Base-by-base conservation (phyloP, 116 monocot genomes). In the Posidonia oceanica region DNA sequence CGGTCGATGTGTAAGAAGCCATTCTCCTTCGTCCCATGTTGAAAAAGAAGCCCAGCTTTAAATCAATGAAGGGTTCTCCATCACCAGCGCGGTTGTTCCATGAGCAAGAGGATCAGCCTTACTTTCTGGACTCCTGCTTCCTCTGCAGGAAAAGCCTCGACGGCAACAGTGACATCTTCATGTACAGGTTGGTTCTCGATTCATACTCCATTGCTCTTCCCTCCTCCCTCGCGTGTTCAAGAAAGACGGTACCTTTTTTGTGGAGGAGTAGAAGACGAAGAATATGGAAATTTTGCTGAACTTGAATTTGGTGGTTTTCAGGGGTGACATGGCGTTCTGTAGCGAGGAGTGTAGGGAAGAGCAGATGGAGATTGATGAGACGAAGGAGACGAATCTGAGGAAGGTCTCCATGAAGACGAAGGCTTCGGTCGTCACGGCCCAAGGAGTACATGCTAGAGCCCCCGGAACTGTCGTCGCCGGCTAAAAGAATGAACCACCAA, bases 301-400 rank as follows among this genome's bases (percentile, higher is more conserved):
- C 12, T 48, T 48, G 48, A 12, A 1, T 68, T 14, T 68, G 20
- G 20, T 52, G n/a, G 20, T 62, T 54, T 63, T 57, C 78, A 81
- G 82, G 73, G 93, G 93, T 15, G 81, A 87, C 69, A 87, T 71
- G 61, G 87, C 89, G 14, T 94, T 94, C 80, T 94, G 93, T 71
- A 89, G 93, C 78, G 85, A 89, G 71, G 93, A 89, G 78, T 93
- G 93, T 75, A 73, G 93, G 62, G 73, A 79, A 37, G 77, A 89
- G 63, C 84, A 86, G 72, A 89, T 94, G 55, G 83, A 82, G 64
- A 73, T 80, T 48, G 89, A 94, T 72, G 89, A 87, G 53, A 81
- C 74, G 2, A 23, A 54, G 21, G 89, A 82, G 77, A 58, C 56
- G 76, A 61, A 59, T 21, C 21, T 39, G 70, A 58, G 39, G 57